A percentile compares a stretch with the other conserved stretches of the same genome.
phyloP scores from a whole-genome alignment of 2,329 filamentous ascomycete species.

The Catunica adiposa region DNA sequence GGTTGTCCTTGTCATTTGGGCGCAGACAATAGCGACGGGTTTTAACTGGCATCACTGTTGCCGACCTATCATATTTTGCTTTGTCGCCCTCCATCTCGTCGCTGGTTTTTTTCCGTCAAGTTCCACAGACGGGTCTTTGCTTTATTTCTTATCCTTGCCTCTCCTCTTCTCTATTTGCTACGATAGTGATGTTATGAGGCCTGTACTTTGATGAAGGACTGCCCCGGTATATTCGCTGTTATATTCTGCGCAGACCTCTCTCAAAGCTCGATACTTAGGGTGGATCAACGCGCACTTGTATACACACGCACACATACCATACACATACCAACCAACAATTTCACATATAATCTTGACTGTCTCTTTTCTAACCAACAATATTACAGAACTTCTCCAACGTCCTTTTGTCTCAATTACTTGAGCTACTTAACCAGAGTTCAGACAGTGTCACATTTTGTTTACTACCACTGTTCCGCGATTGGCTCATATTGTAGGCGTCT shows the following conservation, averaged over 20 bases:
- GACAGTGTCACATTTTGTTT: no score
- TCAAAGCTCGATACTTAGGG: not conserved
- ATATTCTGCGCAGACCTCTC: not conserved
- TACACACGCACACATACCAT: no score
- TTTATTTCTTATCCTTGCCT: not conserved
- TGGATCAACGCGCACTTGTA: not conserved
- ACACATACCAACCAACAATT: no score
- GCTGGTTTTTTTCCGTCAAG: not conserved
- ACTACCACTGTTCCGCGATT: no score
- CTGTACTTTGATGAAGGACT: not conserved
- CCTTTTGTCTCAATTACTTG: no score
- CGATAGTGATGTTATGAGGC: not conserved
- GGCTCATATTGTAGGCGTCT: no score
- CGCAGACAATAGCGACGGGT: not conserved
- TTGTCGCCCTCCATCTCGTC: not conserved
- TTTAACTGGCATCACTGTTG: not conserved
- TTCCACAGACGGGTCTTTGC: not conserved
- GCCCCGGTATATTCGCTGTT: not conserved
- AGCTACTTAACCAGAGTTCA: no score
- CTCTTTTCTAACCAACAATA: no score
- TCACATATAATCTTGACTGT: no score
- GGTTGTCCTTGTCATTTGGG: not conserved
- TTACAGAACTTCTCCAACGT: no score
- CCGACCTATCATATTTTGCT: not conserved
- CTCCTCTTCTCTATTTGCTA: not conserved